A percentile compares a stretch with the other conserved stretches of the same genome.
These are phyloP conservation scores for Cyberlindnera mrakii DNA, from an alignment of 805 yeast genomes.

Conservation along the genomic window DNA sequence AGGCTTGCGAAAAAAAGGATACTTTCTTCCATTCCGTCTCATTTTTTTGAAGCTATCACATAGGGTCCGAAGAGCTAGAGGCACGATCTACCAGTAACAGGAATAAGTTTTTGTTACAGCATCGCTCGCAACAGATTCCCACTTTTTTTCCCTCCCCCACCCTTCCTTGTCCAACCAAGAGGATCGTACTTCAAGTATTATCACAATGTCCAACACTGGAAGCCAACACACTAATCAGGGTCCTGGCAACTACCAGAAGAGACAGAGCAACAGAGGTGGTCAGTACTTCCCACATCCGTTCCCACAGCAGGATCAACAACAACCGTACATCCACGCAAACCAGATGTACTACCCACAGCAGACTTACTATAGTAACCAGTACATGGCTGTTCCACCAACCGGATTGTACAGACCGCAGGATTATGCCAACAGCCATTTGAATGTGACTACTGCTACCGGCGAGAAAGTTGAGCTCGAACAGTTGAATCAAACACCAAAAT, in stretches of 20 bases:
- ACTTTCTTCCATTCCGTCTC: no score
- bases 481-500: constrained; percentile 17
- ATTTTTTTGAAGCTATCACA: no score
- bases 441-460: constrained; percentile 20
- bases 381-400: not conserved
- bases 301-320: not conserved
- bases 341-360: constrained; percentile 8
- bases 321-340: not conserved
- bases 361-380: constrained; percentile 4
- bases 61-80: no score
- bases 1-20: no score
- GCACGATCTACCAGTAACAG: no score
- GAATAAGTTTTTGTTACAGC: no score
- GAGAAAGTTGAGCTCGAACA: constrained; percentile 21
- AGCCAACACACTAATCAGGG: not conserved
- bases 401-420: constrained; percentile 9
- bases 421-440: constrained; percentile 10
- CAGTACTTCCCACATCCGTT: not conserved
- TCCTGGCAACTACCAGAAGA: constrained; percentile 2
- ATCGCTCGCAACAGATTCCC: no score
- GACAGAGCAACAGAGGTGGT: not conserved
- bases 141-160: no score
- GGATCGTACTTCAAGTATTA: no score
- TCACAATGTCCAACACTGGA: not conserved
- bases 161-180: no score